Evolutionary conservation across 768 basidiomycete genomes (phyloP).

Genomic region (Termitomyces sp.): DNA sequence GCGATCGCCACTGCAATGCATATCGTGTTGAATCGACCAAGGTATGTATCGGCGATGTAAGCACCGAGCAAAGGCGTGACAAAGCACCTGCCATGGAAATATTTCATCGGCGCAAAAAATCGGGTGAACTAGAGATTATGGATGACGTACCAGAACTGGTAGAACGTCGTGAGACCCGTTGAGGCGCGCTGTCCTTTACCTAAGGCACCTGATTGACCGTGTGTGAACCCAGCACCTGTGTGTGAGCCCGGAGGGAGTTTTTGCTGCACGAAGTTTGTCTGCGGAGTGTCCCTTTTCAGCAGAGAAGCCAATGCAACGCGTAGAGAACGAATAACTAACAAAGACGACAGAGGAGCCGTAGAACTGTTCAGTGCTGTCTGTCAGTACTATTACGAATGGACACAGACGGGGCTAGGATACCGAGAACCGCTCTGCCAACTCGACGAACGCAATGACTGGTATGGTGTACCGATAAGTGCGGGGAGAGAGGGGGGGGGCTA

Average conservation of each 20-base stretch:
- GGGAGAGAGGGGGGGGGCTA: not conserved
- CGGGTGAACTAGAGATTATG: too few species aligned
- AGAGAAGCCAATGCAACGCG: not conserved
- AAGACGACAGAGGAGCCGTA: slow-evolving; percentile 48
- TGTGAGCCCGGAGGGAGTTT: slow-evolving; percentile 58
- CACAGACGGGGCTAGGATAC: slow-evolving; percentile 26
- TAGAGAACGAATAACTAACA: slow-evolving; percentile 21
- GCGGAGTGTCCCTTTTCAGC: not conserved
- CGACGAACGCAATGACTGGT: slow-evolving; percentile 59
- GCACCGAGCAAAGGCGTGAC: slow-evolving; percentile 65
- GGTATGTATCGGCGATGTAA: slow-evolving; percentile 66
- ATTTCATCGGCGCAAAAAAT: too few species aligned
- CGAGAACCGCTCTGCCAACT: slow-evolving; percentile 73
- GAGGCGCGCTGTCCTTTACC: slow-evolving; percentile 64
- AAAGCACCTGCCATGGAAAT: slow-evolving; percentile 41
- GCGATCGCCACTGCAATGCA: slow-evolving; percentile 54
- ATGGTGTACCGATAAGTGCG: not conserved
- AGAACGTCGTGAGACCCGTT: slow-evolving; percentile 68
- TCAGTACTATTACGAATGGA: not conserved
- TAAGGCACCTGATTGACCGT: slow-evolving; percentile 64
- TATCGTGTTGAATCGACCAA: slow-evolving; percentile 74
- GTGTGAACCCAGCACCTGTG: slow-evolving; percentile 54
- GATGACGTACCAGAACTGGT: slow-evolving; percentile 55
- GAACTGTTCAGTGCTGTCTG: slow-evolving; percentile 20
- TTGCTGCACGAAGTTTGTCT: slow-evolving; percentile 77